phyloP scores from a whole-genome alignment of 768 basidiomycete genomes.

The Boletus patriciae region DNA sequence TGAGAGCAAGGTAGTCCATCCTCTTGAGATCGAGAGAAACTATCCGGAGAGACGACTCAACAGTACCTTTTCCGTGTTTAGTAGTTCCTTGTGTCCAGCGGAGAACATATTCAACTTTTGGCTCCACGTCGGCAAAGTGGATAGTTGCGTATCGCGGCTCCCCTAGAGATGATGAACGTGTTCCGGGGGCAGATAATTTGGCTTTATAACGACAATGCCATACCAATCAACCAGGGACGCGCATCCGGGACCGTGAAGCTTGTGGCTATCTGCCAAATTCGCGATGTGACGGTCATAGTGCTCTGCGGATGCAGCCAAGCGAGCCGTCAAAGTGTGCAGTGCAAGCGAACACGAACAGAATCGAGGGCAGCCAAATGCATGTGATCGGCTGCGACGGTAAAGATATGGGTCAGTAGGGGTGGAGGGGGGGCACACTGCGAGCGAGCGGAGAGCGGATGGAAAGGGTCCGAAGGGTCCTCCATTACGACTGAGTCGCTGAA shows the following conservation, averaged over 20 bases:
- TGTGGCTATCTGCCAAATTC: constrained; percentile 24
- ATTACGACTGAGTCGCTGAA: constrained; percentile 78
- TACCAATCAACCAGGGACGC: constrained; percentile 87
- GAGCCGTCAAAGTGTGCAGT: constrained; percentile 75
- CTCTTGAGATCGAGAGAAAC: constrained; percentile 93
- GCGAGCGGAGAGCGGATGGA: constrained; percentile 65
- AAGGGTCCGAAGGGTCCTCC: constrained; percentile 73
- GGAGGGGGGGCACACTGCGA: constrained; percentile 41
- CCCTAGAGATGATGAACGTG: constrained; percentile 55
- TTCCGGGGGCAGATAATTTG: constrained; percentile 68
- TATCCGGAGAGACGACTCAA: constrained; percentile 74
- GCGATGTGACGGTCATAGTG: constrained; percentile 53
- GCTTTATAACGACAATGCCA: constrained; percentile 39
- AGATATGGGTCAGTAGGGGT: constrained; percentile 51
- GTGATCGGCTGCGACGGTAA: constrained; percentile 44
- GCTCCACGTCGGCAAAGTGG: constrained; percentile 64
- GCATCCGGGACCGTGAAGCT: constrained; percentile 38
- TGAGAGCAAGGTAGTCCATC: constrained; percentile 92
- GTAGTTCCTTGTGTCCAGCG: constrained; percentile 39
- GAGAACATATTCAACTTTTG: constrained; percentile 70
- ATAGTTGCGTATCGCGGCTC: constrained; percentile 65
- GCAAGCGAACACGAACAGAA: constrained; percentile 72
- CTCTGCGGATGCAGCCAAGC: constrained; percentile 80
- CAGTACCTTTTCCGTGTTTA: constrained; percentile 38
- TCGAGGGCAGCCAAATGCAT: constrained; percentile 49